These are phyloP conservation scores for Rhazya stricta DNA, from an alignment of 257 asterid genomes.

Conservation along the genomic window DNA sequence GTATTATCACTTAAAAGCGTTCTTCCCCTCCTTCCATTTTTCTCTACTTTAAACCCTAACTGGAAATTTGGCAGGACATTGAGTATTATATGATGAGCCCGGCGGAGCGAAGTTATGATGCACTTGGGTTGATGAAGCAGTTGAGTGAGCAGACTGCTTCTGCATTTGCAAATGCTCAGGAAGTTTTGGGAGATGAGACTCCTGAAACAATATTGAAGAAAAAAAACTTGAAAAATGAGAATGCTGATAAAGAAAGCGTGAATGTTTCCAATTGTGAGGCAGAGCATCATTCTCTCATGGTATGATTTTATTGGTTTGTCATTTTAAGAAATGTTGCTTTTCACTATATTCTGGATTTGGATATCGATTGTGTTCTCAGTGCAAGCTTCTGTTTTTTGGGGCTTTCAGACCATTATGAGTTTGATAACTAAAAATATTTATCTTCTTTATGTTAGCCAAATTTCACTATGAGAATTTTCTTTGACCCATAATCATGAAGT, in stretches of 20 bases:
- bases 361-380: no score
- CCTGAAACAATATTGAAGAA: slow-evolving; percentile 68
- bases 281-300: slow-evolving; percentile 40
- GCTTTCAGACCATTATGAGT: not conserved
- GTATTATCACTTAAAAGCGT: not conserved
- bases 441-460: not conserved
- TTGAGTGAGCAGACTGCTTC: slow-evolving; percentile 88
- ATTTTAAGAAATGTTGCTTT: no score
- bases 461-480: not conserved
- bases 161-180: slow-evolving; percentile 89
- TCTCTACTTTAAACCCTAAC: slow-evolving; percentile 7
- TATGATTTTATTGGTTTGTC: slow-evolving; percentile 21
- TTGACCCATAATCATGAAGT: not conserved
- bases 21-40: not conserved
- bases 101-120: slow-evolving; percentile 71
- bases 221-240: slow-evolving; percentile 33
- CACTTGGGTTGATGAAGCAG: slow-evolving; percentile 89
- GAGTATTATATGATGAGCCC: slow-evolving; percentile 75
- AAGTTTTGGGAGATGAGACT: slow-evolving; percentile 84
- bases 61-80: slow-evolving; percentile 55
- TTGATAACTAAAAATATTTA: not conserved
- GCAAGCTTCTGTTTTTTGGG: no score
- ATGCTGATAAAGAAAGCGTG: slow-evolving; percentile 31
- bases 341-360: no score
- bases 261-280: slow-evolving; percentile 23